These are phyloP conservation scores for Galerina marginata DNA, from an alignment of 768 basidiomycete genomes.

Conservation along the genomic window DNA sequence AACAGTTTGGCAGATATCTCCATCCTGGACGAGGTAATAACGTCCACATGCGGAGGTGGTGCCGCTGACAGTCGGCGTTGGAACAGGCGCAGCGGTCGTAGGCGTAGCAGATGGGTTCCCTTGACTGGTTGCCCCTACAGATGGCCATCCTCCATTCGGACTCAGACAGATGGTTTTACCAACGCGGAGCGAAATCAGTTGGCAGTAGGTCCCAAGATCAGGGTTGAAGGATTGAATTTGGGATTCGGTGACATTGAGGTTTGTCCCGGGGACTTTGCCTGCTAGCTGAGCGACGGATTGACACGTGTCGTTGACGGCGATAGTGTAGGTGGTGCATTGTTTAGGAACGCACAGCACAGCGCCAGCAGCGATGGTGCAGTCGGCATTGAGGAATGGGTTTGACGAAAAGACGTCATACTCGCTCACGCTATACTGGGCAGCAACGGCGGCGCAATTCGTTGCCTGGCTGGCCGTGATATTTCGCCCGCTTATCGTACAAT, in stretches of 20 bases:
- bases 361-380: conserved; percentile 5
- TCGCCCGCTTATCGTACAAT: conserved; percentile 24
- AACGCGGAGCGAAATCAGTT: conserved; percentile 7
- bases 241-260: conserved; percentile 3
- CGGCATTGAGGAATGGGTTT: conserved; percentile 4
- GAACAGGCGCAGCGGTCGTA: conserved; percentile 2
- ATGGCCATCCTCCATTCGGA: conserved; percentile 11
- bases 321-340: conserved; percentile 4
- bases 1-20: conserved; percentile 11
- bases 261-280: conserved; percentile 3
- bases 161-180: conserved; percentile 10
- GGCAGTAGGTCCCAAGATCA: conserved; percentile 10
- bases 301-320: conserved; percentile 9
- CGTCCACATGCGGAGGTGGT: conserved; percentile 28
- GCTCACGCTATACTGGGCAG: conserved; percentile 9
- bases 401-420: conserved; percentile 10
- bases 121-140: conserved; percentile 6
- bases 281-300: conserved; percentile 2
- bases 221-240: conserved; percentile 10
- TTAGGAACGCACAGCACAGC: conserved; percentile 8
- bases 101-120: conserved; percentile 8
- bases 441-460: conserved; percentile 6
- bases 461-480: conserved; percentile 22
- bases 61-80: conserved; percentile 27
- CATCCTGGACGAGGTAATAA: conserved; percentile 24